Conservation (phyloP, 2,329 filamentous ascomycete species). For the Cladophialophora carrionii region DNA sequence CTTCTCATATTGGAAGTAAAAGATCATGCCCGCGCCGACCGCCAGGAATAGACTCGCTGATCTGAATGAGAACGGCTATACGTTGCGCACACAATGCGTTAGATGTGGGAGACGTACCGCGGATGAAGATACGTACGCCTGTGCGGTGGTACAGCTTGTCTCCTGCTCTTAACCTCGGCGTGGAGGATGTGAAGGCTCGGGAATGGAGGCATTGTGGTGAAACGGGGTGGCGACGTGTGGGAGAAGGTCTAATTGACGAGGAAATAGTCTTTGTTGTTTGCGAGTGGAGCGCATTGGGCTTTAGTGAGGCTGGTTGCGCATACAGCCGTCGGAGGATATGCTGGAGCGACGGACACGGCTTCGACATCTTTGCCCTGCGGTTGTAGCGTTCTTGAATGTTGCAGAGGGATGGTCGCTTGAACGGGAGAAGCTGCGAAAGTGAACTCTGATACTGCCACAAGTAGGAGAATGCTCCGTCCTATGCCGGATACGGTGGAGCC, state of each 20-base stretch:
- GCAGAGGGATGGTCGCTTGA: background rate
- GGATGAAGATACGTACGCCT: conserved; percentile 45
- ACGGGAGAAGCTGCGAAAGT: background rate
- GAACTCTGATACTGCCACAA: background rate
- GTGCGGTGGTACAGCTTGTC: conserved; percentile 51
- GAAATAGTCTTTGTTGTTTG: conserved; percentile 50
- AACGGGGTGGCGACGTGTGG: conserved; percentile 22
- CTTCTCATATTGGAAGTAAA: conserved; percentile 95
- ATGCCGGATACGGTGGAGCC: background rate
- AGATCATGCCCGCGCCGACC: conserved; percentile 74
- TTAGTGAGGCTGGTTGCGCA: conserved; percentile 1
- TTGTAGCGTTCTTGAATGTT: background rate
- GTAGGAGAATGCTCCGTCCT: background rate
- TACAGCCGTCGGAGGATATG: conserved; percentile 22
- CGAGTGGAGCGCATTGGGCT: conserved; percentile 45
- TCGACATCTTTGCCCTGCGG: conserved; percentile 12
- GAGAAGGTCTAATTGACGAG: conserved; percentile 47
- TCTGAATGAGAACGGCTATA: conserved; percentile 88
- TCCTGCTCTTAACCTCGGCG: conserved; percentile 46
- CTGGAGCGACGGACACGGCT: conserved; percentile 10
- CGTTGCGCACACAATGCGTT: conserved; percentile 16
- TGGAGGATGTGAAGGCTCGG: conserved; percentile 33
- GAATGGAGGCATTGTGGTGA: conserved; percentile 32
- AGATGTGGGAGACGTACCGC: conserved; percentile 31
- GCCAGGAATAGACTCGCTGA: conserved; percentile 82